phyloP scores from a whole-genome alignment of 1,284 basidiomycete genomes.

The Afroboletus lepidellus region DNA sequence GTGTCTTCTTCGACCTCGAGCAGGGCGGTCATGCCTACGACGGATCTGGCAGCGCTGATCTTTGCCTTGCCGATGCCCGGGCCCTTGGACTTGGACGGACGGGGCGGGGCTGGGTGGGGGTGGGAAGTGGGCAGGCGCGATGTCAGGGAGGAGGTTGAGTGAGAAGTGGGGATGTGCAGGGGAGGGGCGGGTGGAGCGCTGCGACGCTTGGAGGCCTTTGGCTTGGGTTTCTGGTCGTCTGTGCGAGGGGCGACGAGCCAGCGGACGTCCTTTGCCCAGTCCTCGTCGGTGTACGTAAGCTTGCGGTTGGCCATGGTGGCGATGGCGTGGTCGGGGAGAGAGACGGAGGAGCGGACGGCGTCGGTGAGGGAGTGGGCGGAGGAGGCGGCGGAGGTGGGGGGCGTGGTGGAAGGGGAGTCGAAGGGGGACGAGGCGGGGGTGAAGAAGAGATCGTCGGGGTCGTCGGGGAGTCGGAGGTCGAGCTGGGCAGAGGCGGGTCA shows the following conservation, averaged over 20 bases:
- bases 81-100: slow-evolving; percentile 26
- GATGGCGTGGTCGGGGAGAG: slow-evolving; percentile 20
- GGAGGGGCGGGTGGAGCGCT: slow-evolving; percentile 19
- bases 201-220: slow-evolving; percentile 24
- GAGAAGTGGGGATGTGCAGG: slow-evolving; percentile 16
- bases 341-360: slow-evolving; percentile 15
- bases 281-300: slow-evolving; percentile 46
- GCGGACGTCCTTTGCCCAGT: slow-evolving; percentile 64
- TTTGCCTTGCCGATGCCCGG: slow-evolving; percentile 30
- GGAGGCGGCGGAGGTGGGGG: slow-evolving; percentile 27
- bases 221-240: slow-evolving; percentile 19
- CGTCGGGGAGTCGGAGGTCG: slow-evolving; percentile 18
- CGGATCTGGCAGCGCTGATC: slow-evolving; percentile 40
- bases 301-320: slow-evolving; percentile 23
- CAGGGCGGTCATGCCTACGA: slow-evolving; percentile 55
- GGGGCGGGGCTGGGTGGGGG: slow-evolving; percentile 6
- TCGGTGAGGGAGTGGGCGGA: slow-evolving; percentile 29
- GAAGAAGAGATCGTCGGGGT: slow-evolving; percentile 32
- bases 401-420: slow-evolving; percentile 25
- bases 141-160: slow-evolving; percentile 22
- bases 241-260: slow-evolving; percentile 51
- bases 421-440: slow-evolving; percentile 30
- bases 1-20: no score
- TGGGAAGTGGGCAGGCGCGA: slow-evolving; percentile 8
- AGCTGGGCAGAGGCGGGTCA: slow-evolving; percentile 18